Percentiles rank a stretch among this genome's conserved stretches.
phyloP scores from a whole-genome alignment of 768 basidiomycete species.

The Leccinum ochraceum region DNA sequence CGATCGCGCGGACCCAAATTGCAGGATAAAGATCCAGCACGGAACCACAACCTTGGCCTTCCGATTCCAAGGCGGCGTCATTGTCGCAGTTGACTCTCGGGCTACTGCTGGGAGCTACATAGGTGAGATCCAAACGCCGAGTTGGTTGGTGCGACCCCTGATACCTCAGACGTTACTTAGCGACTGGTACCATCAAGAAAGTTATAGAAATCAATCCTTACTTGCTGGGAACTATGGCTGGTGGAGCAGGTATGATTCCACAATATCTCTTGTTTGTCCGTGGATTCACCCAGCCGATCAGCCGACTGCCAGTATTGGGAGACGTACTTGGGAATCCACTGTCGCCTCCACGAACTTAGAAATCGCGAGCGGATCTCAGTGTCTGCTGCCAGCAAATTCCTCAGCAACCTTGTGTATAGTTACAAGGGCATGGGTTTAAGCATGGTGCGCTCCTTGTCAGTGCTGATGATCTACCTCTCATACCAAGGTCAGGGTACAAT shows the following conservation, averaged over 20 bases:
- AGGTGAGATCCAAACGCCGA: slow-evolving; percentile 52
- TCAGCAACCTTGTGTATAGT: slow-evolving; percentile 94
- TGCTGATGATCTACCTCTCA: slow-evolving; percentile 7
- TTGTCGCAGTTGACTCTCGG: slow-evolving; percentile 99
- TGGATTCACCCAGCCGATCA: slow-evolving; percentile 30
- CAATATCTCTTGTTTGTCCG: neutral
- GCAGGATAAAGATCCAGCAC: slow-evolving; percentile 97
- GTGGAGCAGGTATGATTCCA: slow-evolving; percentile 80
- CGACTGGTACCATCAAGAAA: slow-evolving; percentile 97
- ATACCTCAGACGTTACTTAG: slow-evolving; percentile 41
- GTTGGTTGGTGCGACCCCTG: neutral
- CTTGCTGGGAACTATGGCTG: slow-evolving; percentile 99
- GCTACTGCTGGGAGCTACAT: slow-evolving; percentile 97
- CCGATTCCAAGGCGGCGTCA: slow-evolving; percentile 94
- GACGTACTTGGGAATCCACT: slow-evolving; percentile 98
- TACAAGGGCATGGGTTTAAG: slow-evolving; percentile 99
- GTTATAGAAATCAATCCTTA: slow-evolving; percentile 99
- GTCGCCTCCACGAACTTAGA: slow-evolving; percentile 93
- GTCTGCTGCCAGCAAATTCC: slow-evolving; percentile 97
- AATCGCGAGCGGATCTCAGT: slow-evolving; percentile 98
- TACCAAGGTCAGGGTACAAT: slow-evolving; percentile 77
- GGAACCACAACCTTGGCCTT: slow-evolving; percentile 99
- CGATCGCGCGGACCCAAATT: slow-evolving; percentile 86
- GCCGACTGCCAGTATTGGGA: slow-evolving; percentile 98
- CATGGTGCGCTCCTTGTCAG: slow-evolving; percentile 66